These are phyloP conservation scores for Phycomyces nitens DNA, from an alignment of 192 early-diverging fungal genomes.

Conservation along the genomic window DNA sequence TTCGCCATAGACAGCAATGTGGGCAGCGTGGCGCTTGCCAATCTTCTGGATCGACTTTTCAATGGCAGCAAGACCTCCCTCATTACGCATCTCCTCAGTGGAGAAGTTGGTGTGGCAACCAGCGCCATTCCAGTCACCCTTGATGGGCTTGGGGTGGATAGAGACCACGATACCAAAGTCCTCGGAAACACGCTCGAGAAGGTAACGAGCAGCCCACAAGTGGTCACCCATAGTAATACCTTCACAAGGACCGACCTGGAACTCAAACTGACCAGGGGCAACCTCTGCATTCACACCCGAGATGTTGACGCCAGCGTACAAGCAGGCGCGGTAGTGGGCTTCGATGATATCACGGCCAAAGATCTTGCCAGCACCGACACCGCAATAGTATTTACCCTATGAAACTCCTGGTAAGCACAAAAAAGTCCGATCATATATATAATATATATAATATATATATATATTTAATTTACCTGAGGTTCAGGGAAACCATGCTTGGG, in stretches of 20 bases:
- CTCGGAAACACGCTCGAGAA: constrained; percentile 52
- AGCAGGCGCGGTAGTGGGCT: constrained; percentile 54
- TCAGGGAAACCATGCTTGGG: constrained; percentile 54
- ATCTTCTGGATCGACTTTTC: constrained; percentile 53
- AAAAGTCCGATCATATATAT: no score
- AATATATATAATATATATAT: no score
- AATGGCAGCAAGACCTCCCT: constrained; percentile 48
- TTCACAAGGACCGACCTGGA: constrained; percentile 54
- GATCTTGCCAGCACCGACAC: constrained; percentile 47
- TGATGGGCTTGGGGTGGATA: constrained; percentile 56
- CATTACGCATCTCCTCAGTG: constrained; percentile 46
- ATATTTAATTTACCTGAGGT: constrained; percentile 28
- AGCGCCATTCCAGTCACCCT: constrained; percentile 58
- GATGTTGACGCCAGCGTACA: constrained; percentile 53
- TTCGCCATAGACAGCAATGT: constrained; percentile 56
- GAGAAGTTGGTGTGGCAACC: constrained; percentile 58
- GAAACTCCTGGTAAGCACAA: no score
- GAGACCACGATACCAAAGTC: constrained; percentile 54
- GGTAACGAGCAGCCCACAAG: constrained; percentile 52
- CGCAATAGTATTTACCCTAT: constrained; percentile 51
- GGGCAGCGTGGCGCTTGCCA: constrained; percentile 36
- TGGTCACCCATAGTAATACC: constrained; percentile 53
- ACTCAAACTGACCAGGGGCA: constrained; percentile 55
- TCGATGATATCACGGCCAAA: constrained; percentile 59
- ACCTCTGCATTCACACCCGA: constrained; percentile 42